Conservation (phyloP, 208 protist species). For the Leptomonas pyrrhocoris region DNA sequence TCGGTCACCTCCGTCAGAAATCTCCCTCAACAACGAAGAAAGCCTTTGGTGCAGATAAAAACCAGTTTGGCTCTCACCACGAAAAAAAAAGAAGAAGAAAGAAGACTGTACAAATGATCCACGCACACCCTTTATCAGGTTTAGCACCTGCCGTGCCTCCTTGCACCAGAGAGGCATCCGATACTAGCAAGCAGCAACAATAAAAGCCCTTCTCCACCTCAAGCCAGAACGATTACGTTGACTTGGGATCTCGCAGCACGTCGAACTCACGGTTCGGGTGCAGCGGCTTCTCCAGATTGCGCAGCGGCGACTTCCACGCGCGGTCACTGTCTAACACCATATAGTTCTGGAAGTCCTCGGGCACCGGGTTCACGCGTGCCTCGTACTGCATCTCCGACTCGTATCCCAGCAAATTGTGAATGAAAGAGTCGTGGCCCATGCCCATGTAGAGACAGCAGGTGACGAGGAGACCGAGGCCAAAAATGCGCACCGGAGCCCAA, state of each 20-base stretch:
- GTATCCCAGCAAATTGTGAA: slow-evolving; percentile 85
- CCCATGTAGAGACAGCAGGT: slow-evolving; percentile 62
- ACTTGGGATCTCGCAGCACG: slow-evolving; percentile 74
- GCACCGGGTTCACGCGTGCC: slow-evolving; percentile 73
- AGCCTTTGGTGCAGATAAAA: too few species aligned
- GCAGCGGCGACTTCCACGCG: slow-evolving; percentile 75
- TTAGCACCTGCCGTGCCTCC: too few species aligned
- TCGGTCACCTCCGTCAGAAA: too few species aligned
- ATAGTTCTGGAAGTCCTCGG: slow-evolving; percentile 27
- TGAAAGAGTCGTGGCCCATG: slow-evolving; percentile 83
- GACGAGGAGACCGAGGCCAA: slow-evolving; percentile 60
- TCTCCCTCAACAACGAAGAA: too few species aligned
- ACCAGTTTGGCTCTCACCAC: too few species aligned
- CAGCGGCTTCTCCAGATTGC: slow-evolving; percentile 75
- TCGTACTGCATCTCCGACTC: slow-evolving; percentile 93
- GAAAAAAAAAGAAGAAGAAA: not conserved
- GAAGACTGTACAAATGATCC: not conserved
- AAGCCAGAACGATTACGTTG: slow-evolving; percentile 27
- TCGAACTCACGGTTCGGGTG: slow-evolving; percentile 79
- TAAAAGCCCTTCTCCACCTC: not conserved
- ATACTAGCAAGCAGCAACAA: not conserved
- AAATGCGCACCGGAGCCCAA: slow-evolving; percentile 78
- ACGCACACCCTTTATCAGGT: not conserved
- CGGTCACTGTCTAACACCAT: slow-evolving; percentile 65
- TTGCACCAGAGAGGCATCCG: not conserved